Percentiles rank a stretch among this genome's conserved stretches.
Conservation (phyloP, 495 filamentous ascomycete species). For the Chaetomidium leptoderma region DNA sequence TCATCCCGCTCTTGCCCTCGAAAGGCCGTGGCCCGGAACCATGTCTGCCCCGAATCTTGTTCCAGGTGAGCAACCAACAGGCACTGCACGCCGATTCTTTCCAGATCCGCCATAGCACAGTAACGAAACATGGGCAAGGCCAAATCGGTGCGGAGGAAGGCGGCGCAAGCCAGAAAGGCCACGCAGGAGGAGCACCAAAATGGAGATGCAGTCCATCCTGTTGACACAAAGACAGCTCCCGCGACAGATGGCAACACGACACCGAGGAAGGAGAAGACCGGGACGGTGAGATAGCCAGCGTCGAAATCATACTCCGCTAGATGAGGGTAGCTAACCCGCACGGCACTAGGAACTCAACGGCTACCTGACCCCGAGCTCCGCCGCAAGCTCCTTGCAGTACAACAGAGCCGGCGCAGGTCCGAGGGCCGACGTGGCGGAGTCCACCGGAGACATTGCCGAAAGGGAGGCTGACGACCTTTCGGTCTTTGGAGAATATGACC, state of each 20-base stretch:
- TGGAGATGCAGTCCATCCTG: neutral
- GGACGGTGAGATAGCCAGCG: neutral
- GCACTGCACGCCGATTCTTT: neutral
- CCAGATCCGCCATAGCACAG: neutral
- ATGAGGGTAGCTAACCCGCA: neutral
- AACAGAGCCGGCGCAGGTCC: neutral
- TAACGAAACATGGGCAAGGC: slow-evolving; percentile 4
- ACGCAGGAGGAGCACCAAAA: neutral
- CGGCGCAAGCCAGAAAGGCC: slow-evolving; percentile 11
- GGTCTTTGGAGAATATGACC: neutral
- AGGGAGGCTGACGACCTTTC: slow-evolving; percentile 20
- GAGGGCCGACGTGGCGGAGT: slow-evolving; percentile 9
- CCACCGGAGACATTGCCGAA: slow-evolving; percentile 20
- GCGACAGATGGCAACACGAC: neutral
- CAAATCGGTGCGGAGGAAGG: slow-evolving; percentile 14
- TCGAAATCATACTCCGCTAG: neutral
- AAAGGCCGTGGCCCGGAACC: neutral
- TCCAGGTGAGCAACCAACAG: slow-evolving; percentile 15
- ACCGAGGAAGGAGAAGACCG: neutral
- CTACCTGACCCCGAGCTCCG: neutral
- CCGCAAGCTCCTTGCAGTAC: neutral
- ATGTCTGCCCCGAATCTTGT: slow-evolving; percentile 8
- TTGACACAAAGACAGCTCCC: slow-evolving; percentile 4
- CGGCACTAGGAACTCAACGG: neutral
- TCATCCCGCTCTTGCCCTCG: neutral